Evolutionary conservation across 2,329 filamentous ascomycete species (phyloP).

Genomic region (Fusarium compactum): DNA sequence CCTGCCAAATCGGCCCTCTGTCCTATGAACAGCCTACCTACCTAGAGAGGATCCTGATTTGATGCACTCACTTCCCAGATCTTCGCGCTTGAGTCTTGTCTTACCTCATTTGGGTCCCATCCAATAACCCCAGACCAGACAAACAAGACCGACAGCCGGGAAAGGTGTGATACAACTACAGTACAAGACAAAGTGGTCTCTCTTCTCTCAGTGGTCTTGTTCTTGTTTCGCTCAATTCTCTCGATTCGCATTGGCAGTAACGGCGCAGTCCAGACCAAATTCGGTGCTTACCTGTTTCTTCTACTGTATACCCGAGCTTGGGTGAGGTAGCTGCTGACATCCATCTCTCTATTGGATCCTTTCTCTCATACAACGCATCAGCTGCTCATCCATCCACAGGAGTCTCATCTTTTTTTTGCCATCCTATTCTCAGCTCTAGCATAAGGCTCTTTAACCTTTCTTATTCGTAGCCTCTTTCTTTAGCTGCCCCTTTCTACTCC

Average conservation of each 20-base stretch:
- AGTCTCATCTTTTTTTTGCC: slow-evolving; percentile 16
- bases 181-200: neutral
- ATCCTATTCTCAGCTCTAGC: slow-evolving; percentile 28
- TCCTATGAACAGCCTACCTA: slow-evolving; percentile 20
- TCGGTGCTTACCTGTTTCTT: slow-evolving; percentile 28
- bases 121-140: slow-evolving; percentile 19
- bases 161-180: slow-evolving; percentile 32
- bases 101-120: slow-evolving; percentile 40
- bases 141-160: slow-evolving; percentile 28
- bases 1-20: slow-evolving; percentile 27
- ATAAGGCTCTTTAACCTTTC: slow-evolving; percentile 18
- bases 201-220: neutral
- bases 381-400: slow-evolving; percentile 22
- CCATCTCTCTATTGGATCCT: neutral
- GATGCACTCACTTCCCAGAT: slow-evolving; percentile 30
- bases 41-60: slow-evolving; percentile 20
- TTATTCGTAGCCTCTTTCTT: slow-evolving; percentile 18
- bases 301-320: slow-evolving; percentile 4
- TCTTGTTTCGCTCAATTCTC: neutral
- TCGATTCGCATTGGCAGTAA: neutral
- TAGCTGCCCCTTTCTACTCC: slow-evolving; percentile 21
- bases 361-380: slow-evolving; percentile 22
- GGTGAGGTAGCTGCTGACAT: slow-evolving; percentile 24
- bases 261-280: slow-evolving; percentile 11
- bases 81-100: slow-evolving; percentile 39